phyloP scores from a whole-genome alignment of 768 basidiomycete species.

The Agaricus subrufescens region DNA sequence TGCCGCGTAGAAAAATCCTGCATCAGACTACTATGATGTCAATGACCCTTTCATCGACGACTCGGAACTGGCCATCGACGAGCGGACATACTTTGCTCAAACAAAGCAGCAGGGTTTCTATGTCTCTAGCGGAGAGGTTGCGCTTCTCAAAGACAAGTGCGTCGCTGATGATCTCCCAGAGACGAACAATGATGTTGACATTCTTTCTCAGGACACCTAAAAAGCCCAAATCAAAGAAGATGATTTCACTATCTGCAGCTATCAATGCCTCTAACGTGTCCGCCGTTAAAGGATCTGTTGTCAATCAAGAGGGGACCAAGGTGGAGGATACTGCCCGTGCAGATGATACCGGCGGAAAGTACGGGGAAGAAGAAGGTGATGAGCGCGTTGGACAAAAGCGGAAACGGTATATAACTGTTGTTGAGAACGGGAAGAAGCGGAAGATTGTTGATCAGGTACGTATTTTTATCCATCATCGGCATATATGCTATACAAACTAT shows the following conservation, averaged over 20 bases:
- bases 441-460: conserved; percentile 64
- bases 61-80: conserved; percentile 86
- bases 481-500: too few relatives aligned
- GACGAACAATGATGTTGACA: conserved; percentile 10
- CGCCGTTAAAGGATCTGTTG: background rate
- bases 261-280: conserved; percentile 4
- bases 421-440: conserved; percentile 64
- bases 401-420: conserved; percentile 47
- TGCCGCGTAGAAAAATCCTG: conserved; percentile 43
- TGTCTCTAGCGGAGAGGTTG: conserved; percentile 85
- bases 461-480: conserved; percentile 21
- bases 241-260: conserved; percentile 20
- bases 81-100: conserved; percentile 86
- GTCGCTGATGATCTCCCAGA: conserved; percentile 12
- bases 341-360: conserved; percentile 18
- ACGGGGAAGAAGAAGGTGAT: conserved; percentile 19
- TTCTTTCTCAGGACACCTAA: conserved; percentile 46
- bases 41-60: conserved; percentile 97
- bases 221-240: conserved; percentile 68
- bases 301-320: conserved; percentile 33
- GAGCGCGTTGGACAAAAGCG: conserved; percentile 44
- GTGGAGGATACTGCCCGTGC: conserved; percentile 48
- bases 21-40: conserved; percentile 83
- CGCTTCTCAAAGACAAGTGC: conserved; percentile 73
- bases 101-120: conserved; percentile 94